Evolutionary conservation across 2,329 filamentous ascomycete species (phyloP).

Genomic region (Geosmithia putterillii): DNA sequence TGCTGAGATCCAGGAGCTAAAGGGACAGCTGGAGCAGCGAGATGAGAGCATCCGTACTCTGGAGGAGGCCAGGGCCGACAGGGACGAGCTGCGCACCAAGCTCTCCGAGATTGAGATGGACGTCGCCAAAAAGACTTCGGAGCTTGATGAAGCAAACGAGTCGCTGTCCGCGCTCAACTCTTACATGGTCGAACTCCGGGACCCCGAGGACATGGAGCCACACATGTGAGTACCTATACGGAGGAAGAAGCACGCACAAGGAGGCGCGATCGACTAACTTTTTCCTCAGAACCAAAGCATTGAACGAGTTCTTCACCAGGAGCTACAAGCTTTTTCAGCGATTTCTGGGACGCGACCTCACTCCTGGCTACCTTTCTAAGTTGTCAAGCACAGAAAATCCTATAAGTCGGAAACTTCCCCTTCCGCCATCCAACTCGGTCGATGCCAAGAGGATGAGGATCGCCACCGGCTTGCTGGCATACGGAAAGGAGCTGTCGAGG

Average conservation of each 20-base stretch:
- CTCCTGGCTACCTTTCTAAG: neutral
- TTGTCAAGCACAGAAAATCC: neutral
- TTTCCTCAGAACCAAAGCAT: neutral
- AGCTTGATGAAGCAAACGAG: neutral
- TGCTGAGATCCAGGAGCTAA: neutral
- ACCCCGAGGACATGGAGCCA: neutral
- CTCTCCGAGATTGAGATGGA: neutral
- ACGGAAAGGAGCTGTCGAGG: neutral
- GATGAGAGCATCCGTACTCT: neutral
- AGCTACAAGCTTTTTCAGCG: neutral
- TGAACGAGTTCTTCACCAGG: neutral
- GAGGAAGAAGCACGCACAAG: neutral
- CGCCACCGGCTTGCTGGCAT: neutral
- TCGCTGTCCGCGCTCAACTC: neutral
- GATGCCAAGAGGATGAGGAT: neutral
- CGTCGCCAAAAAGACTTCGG: neutral
- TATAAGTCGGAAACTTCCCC: neutral
- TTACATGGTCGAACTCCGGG: neutral
- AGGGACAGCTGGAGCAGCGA: neutral
- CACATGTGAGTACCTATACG: neutral
- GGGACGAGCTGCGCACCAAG: neutral
- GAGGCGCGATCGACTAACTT: neutral
- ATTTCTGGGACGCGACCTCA: neutral
- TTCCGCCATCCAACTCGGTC: neutral
- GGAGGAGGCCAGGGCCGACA: neutral